Percentiles rank a stretch among this genome's conserved stretches.
Conservation (phyloP, 2,329 filamentous ascomycete genomes). For the Hypoxylon sp. region DNA sequence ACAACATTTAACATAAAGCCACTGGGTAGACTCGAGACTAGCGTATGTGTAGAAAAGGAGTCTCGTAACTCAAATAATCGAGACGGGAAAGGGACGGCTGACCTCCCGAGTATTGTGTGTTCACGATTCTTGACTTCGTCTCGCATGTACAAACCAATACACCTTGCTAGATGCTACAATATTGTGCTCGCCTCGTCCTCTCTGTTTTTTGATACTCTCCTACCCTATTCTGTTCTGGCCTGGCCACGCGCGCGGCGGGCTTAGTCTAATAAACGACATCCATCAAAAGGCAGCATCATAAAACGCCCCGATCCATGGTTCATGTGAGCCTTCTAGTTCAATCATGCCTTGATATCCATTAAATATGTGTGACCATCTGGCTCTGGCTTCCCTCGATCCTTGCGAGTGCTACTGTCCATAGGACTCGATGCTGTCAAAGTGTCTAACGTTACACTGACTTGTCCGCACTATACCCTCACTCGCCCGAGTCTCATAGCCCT, state of each 20-base stretch:
- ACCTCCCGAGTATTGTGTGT: conserved; percentile 13
- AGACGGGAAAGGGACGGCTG: conserved; percentile 15
- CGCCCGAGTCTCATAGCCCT: conserved; percentile 14
- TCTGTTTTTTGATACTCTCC: conserved; percentile 34
- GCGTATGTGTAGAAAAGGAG: conserved; percentile 14
- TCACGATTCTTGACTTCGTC: conserved; percentile 10
- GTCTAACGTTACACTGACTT: conserved; percentile 19
- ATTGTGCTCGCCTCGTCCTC: conserved; percentile 10
- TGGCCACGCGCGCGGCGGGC: conserved; percentile 30
- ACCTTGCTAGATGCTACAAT: conserved; percentile 41
- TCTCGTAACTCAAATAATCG: conserved; percentile 33
- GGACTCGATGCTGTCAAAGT: conserved; percentile 13
- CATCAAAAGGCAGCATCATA: conserved; percentile 23
- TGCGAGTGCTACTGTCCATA: conserved; percentile 5
- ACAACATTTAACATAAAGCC: background rate
- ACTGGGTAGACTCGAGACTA: background rate
- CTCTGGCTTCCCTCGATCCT: conserved; percentile 32
- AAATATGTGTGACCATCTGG: conserved; percentile 38
- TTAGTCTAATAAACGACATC: conserved; percentile 20
- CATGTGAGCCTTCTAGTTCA: conserved; percentile 49
- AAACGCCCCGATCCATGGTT: conserved; percentile 45
- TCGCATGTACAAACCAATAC: conserved; percentile 38
- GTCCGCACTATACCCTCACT: conserved; percentile 12
- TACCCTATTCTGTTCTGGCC: conserved; percentile 1
- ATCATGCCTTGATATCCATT: conserved; percentile 52